These are phyloP conservation scores for Populus simonii DNA, from an alignment of 345 rosid species.

Conservation along the genomic window DNA sequence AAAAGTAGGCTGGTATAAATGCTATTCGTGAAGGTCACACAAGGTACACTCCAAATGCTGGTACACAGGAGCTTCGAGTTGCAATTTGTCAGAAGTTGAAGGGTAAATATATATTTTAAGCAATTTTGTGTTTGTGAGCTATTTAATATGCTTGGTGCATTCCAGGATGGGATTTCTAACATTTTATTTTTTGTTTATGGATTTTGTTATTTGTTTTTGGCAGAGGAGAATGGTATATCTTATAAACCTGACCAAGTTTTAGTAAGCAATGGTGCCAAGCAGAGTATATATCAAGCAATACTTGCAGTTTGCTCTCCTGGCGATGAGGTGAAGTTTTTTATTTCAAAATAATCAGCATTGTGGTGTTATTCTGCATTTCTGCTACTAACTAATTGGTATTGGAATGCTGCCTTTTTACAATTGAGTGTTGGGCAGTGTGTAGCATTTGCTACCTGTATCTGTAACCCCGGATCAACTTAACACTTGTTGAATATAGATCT, in stretches of 20 bases:
- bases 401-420: not conserved
- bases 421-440: not conserved
- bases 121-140: not conserved
- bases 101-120: conserved; percentile 37
- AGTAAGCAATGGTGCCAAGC: conserved; percentile 98
- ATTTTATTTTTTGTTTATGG: not conserved
- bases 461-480: not conserved
- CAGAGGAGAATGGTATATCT: conserved; percentile 85
- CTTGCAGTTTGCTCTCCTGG: conserved; percentile 94
- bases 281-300: conserved; percentile 70
- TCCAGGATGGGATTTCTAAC: not conserved
- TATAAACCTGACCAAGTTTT: conserved; percentile 80
- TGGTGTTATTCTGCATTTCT: not conserved
- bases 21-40: conserved; percentile 91
- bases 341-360: not conserved
- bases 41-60: conserved; percentile 85
- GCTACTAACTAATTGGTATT: not conserved
- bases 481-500: not conserved
- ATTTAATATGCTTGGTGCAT: not conserved
- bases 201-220: not conserved
- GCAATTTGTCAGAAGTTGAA: conserved; percentile 82
- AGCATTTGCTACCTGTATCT: not conserved
- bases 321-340: conserved; percentile 64
- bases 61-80: conserved; percentile 71
- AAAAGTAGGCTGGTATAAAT: conserved; percentile 73